Base-by-base conservation (phyloP, 2,329 filamentous ascomycete species). In the Fusarium sp. region DNA sequence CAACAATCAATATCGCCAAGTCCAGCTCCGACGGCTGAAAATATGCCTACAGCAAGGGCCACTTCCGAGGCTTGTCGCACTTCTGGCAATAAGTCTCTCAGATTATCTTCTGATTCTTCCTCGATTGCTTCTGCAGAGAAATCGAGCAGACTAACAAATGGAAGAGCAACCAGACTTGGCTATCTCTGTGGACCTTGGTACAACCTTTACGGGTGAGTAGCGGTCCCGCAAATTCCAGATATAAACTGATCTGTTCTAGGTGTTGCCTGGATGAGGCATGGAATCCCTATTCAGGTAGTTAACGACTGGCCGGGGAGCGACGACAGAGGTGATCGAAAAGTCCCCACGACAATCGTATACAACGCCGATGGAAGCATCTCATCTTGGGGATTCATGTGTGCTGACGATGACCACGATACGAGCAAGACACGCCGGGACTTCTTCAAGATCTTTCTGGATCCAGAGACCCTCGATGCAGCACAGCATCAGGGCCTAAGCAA, bases 371-470 rank as follows among this genome's bases (percentile, higher is more conserved):
- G 77, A 7, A 78, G 68, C 15, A 78, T 87, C 10, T 84, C 84
- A 0, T 86, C 84, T 2, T 89, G 87, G 87, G 87, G 87, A 0
- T 88, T 86, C 70, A 79, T 85, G 33, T 88, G 86, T 44, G 83
- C 84, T 31, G 84, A 86, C 14, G 81, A 85, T 21, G 82, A 85
- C 21, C 48, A 42, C 25, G 59, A 55, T 18, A 61, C 75, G 2
- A 77, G 73, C 21, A 84, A 83, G 61, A 76, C 71, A 11, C 80
- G 80, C 8, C 80, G 81, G 12, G 86, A 88, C 61, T 87, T 87
- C 82, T 89, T 89, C 82, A 88, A 89, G 73, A 87, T 87, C 66
- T 88, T 84, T 70, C 82, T 88, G 19, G 87, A 88, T 59, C 79
- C 81, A 9, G 81, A 81, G 14, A 85, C 82, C 14, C 77, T 88